Conservation (phyloP, 2,329 filamentous ascomycete species). For the Colletotrichum noveboracense region DNA sequence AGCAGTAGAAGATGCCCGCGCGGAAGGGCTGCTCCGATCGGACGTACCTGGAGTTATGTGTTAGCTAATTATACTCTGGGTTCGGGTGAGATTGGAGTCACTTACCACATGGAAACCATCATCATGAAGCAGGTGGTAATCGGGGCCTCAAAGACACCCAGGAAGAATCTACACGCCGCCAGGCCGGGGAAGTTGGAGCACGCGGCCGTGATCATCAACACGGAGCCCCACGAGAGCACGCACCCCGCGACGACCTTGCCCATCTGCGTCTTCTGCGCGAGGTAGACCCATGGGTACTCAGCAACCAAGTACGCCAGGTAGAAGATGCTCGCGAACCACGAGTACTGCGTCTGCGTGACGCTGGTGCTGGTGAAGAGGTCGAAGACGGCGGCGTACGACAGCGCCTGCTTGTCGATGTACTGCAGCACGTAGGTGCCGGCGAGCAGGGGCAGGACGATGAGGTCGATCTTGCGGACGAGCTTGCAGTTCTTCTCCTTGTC, state of each 20-base stretch:
- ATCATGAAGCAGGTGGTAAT: slow-evolving; percentile 57
- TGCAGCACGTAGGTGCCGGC: slow-evolving; percentile 56
- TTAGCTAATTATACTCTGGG: background rate
- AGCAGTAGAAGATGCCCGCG: slow-evolving; percentile 39
- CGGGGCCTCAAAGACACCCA: slow-evolving; percentile 52
- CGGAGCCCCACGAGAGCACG: slow-evolving; percentile 37
- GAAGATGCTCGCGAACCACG: slow-evolving; percentile 61
- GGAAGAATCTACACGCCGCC: slow-evolving; percentile 47
- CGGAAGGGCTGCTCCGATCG: slow-evolving; percentile 51
- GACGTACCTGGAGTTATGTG: slow-evolving; percentile 37
- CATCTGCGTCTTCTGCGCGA: slow-evolving; percentile 39
- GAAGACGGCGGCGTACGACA: slow-evolving; percentile 60
- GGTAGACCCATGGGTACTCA: slow-evolving; percentile 41
- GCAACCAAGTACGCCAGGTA: slow-evolving; percentile 54
- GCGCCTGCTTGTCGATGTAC: slow-evolving; percentile 61
- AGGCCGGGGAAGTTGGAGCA: slow-evolving; percentile 46
- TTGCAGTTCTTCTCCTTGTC: slow-evolving; percentile 38
- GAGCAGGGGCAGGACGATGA: slow-evolving; percentile 55
- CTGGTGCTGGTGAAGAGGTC: slow-evolving; percentile 55
- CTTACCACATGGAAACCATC: slow-evolving; percentile 52
- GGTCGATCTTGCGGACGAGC: slow-evolving; percentile 52
- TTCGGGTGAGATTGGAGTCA: fast-evolving
- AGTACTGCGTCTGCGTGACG: slow-evolving; percentile 52
- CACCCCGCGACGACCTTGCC: slow-evolving; percentile 37
- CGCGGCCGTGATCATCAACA: slow-evolving; percentile 48